Conservation (phyloP, 768 basidiomycete species). For the Tricholoma sp. region DNA sequence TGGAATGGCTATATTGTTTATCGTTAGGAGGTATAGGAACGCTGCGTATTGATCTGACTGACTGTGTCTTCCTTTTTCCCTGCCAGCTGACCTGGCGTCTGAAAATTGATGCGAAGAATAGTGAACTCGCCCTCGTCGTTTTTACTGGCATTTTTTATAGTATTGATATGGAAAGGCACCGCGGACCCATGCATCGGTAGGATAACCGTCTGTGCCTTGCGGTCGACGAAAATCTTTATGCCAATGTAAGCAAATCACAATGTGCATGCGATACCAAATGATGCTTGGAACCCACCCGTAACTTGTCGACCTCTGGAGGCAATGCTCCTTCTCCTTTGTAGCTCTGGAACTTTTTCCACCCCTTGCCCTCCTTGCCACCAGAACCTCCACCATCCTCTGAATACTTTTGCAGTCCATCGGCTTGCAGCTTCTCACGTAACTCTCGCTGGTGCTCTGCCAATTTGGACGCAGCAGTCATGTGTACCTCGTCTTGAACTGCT, state of each 20-base stretch:
- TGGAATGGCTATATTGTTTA: constrained; percentile 71
- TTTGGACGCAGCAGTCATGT: constrained; percentile 70
- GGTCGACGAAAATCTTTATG: constrained; percentile 81
- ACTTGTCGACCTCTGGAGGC: constrained; percentile 74
- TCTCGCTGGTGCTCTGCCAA: constrained; percentile 86
- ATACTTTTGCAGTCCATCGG: constrained; percentile 76
- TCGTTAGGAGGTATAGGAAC: neutral
- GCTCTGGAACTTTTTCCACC: constrained; percentile 94
- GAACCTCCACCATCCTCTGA: constrained; percentile 74
- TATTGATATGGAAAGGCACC: constrained; percentile 97
- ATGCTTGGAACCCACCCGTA: constrained; percentile 53
- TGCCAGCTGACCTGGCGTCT: constrained; percentile 94
- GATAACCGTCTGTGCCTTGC: constrained; percentile 84
- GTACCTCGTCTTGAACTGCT: constrained; percentile 79
- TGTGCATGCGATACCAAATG: neutral
- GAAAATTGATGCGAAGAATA: constrained; percentile 94
- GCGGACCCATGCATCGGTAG: constrained; percentile 93
- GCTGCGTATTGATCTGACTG: constrained; percentile 12
- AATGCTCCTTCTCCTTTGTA: constrained; percentile 93
- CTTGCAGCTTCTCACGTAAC: constrained; percentile 70
- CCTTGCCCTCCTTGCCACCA: constrained; percentile 82
- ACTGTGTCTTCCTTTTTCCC: constrained; percentile 99
- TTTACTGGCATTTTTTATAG: constrained; percentile 97
- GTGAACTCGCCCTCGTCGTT: constrained; percentile 95
- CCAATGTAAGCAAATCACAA: neutral